phyloP scores from a whole-genome alignment of 441 rosid species.

The Kokia cookei region DNA sequence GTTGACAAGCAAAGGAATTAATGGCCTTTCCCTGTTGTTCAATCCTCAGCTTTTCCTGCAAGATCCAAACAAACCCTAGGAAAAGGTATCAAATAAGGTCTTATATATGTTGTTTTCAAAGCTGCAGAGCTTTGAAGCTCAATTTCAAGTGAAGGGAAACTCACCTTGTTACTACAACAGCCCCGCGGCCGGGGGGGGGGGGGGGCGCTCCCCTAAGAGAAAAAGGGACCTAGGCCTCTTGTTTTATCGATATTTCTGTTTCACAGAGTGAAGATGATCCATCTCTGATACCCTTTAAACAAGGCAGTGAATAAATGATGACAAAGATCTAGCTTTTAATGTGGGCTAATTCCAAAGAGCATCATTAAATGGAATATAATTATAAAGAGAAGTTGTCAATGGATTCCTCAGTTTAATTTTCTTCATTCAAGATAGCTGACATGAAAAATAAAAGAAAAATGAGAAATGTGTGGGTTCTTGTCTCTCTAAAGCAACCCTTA shows the following conservation, averaged over 20 bases:
- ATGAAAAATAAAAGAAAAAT: constrained; percentile 18
- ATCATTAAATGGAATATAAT: constrained; percentile 12
- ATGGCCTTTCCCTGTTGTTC: neutral
- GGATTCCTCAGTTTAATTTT: constrained; percentile 11
- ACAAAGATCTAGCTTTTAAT: neutral
- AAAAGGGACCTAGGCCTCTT: neutral
- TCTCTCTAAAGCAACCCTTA: neutral
- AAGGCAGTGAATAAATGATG: neutral
- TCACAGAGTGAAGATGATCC: constrained; percentile 18
- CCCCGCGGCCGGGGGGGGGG: too few relatives aligned
- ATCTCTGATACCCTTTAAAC: constrained; percentile 4
- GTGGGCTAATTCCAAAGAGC: constrained; percentile 1
- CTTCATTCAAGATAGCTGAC: constrained; percentile 26
- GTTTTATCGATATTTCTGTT: constrained; percentile 20
- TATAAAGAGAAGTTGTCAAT: constrained; percentile 5
- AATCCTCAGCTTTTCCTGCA: neutral
- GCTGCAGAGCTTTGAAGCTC: neutral
- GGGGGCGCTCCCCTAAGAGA: neutral
- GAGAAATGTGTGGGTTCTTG: constrained; percentile 42
- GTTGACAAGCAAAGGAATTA: neutral
- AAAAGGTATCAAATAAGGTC: neutral
- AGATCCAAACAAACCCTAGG: neutral
- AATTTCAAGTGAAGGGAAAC: neutral
- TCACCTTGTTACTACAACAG: neutral
- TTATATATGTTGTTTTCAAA: neutral